phyloP scores from a whole-genome alignment of 768 basidiomycete genomes.

The Leucocoprinus birnbaumii region DNA sequence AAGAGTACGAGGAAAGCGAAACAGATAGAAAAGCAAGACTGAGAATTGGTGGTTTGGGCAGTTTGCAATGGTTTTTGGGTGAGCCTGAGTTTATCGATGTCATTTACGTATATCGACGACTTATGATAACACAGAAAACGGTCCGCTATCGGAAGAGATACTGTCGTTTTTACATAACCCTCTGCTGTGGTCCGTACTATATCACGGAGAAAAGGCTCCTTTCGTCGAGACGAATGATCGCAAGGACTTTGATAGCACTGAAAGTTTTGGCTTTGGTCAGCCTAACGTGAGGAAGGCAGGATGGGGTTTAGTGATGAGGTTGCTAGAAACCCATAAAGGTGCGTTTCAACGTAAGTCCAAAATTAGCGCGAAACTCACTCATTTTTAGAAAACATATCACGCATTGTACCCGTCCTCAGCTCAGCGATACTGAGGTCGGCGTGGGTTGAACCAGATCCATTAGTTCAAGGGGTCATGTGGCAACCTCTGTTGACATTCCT shows the following conservation, averaged over 20 bases:
- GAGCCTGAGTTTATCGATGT: constrained; percentile 18
- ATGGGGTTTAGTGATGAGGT: constrained; percentile 53
- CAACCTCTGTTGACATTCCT: constrained; percentile 69
- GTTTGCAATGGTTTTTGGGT: constrained; percentile 64
- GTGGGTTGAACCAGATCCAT: constrained; percentile 65
- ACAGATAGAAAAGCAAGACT: constrained; percentile 68
- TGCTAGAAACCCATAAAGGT: constrained; percentile 49
- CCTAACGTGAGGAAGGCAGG: constrained; percentile 71
- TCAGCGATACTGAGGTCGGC: constrained; percentile 61
- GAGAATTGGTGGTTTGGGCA: constrained; percentile 66
- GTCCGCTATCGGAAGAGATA: constrained; percentile 23
- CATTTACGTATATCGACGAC: background rate
- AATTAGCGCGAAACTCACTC: background rate
- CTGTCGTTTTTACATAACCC: constrained; percentile 44
- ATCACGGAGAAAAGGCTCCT: constrained; percentile 37
- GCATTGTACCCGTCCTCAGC: constrained; percentile 46
- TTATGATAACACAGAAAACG: constrained; percentile 2
- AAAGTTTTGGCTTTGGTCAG: constrained; percentile 59
- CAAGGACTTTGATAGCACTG: constrained; percentile 17
- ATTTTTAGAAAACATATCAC: constrained; percentile 20
- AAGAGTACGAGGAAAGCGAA: constrained; percentile 67
- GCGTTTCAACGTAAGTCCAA: constrained; percentile 4
- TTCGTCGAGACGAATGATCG: constrained; percentile 26
- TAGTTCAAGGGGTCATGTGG: constrained; percentile 69
- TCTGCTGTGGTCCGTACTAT: constrained; percentile 58